Conservation (phyloP, 768 basidiomycete genomes). For the Suillus hirtellus region DNA sequence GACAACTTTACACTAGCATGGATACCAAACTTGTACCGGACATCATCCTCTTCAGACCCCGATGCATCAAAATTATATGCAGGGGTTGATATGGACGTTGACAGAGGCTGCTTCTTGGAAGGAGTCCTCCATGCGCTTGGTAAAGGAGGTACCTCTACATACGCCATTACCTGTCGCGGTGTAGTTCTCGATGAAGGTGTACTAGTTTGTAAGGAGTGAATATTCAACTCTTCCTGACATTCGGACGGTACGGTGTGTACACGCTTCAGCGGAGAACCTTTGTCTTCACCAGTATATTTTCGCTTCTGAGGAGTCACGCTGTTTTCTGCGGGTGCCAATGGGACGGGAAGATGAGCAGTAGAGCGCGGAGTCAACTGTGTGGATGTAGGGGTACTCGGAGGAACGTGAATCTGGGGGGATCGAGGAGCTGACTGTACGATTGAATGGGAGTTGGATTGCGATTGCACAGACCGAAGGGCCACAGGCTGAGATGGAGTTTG, state of each 20-base stretch:
- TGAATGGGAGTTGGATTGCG: not conserved
- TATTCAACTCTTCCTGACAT: not conserved
- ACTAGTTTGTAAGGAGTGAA: not conserved
- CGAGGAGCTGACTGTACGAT: not conserved
- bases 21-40: slow-evolving; percentile 23
- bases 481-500: slow-evolving; percentile 12
- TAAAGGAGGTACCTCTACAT: slow-evolving; percentile 34
- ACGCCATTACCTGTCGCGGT: slow-evolving; percentile 34
- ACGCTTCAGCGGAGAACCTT: slow-evolving; percentile 68
- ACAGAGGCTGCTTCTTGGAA: slow-evolving; percentile 21
- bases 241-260: slow-evolving; percentile 26
- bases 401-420: not conserved
- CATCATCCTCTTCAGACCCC: slow-evolving; percentile 41
- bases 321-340: slow-evolving; percentile 18
- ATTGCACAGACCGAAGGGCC: slow-evolving; percentile 18
- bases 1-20: slow-evolving; percentile 47
- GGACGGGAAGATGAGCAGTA: slow-evolving; percentile 47
- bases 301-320: slow-evolving; percentile 68
- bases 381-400: slow-evolving; percentile 13
- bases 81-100: slow-evolving; percentile 46
- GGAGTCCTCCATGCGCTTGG: slow-evolving; percentile 30
- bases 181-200: slow-evolving; percentile 27
- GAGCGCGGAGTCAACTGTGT: slow-evolving; percentile 24
- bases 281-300: slow-evolving; percentile 58
- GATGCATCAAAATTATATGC: slow-evolving; percentile 41